Evolutionary conservation across 2,329 filamentous ascomycete genomes (phyloP).

Genomic region (Escovopsis sp.): DNA sequence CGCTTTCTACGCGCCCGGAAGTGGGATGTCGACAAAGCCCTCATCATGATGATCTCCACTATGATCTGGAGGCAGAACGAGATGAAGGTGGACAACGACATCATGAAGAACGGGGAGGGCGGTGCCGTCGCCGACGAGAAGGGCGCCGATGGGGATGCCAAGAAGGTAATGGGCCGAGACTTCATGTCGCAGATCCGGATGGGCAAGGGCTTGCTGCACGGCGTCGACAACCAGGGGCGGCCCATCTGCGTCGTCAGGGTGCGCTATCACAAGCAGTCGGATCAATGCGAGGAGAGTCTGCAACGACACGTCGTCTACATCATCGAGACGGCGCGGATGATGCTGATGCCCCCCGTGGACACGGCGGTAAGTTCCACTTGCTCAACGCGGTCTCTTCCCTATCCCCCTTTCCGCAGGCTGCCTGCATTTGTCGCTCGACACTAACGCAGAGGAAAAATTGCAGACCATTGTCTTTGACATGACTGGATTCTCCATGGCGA

Average conservation of each 20-base stretch:
- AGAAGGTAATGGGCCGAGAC: constrained; percentile 50
- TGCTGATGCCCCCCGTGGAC: constrained; percentile 66
- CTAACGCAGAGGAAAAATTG: constrained; percentile 23
- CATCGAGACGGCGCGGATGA: constrained; percentile 84
- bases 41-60: constrained; percentile 88
- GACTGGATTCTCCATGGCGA: constrained; percentile 82
- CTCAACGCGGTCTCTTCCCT: no score
- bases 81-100: constrained; percentile 77
- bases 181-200: constrained; percentile 73
- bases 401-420: no score
- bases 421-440: background rate
- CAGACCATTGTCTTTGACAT: constrained; percentile 94
- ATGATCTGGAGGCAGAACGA: constrained; percentile 80
- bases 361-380: constrained; percentile 59
- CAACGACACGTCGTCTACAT: constrained; percentile 86
- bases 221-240: constrained; percentile 65
- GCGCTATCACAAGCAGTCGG: constrained; percentile 63
- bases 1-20: constrained; percentile 80
- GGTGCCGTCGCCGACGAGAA: constrained; percentile 46
- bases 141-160: constrained; percentile 37
- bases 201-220: constrained; percentile 89
- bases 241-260: constrained; percentile 80
- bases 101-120: constrained; percentile 64
- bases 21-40: constrained; percentile 87
- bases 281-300: constrained; percentile 67